Evolutionary conservation across 768 basidiomycete genomes (phyloP).

Genomic region (Aureoboletus auriporus): DNA sequence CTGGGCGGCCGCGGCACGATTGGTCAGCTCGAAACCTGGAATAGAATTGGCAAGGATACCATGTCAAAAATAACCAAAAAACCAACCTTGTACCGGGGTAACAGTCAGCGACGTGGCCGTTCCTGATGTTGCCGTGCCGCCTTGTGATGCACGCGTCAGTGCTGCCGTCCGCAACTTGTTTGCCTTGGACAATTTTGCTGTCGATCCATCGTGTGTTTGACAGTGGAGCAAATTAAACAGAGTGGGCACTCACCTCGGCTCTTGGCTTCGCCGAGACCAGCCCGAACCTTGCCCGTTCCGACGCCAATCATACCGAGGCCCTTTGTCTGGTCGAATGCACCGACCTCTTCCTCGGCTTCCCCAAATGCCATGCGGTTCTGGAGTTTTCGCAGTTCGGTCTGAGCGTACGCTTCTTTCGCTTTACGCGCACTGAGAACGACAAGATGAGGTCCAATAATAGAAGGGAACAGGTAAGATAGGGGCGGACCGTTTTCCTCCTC

Average conservation of each 20-base stretch:
- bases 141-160: slow-evolving; percentile 70
- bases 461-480: neutral
- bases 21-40: slow-evolving; percentile 86
- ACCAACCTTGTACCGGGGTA: slow-evolving; percentile 89
- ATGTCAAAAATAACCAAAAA: neutral
- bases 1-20: slow-evolving; percentile 79
- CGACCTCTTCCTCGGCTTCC: slow-evolving; percentile 92
- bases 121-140: slow-evolving; percentile 57
- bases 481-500: slow-evolving; percentile 87
- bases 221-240: neutral
- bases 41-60: slow-evolving; percentile 12
- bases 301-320: slow-evolving; percentile 96
- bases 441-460: neutral
- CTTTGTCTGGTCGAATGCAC: slow-evolving; percentile 96
- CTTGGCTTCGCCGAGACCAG: slow-evolving; percentile 82
- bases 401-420: slow-evolving; percentile 97
- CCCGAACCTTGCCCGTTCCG: slow-evolving; percentile 84
- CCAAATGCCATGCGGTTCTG: slow-evolving; percentile 98
- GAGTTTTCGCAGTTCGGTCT: slow-evolving; percentile 93
- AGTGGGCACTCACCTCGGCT: slow-evolving; percentile 66
- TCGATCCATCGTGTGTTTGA: neutral
- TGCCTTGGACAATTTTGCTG: slow-evolving; percentile 94
- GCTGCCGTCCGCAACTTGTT: slow-evolving; percentile 89
- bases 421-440: slow-evolving; percentile 71
- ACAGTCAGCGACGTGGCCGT: slow-evolving; percentile 90